phyloP scores from a whole-genome alignment of 495 filamentous ascomycete genomes.

The Penicillium robsamsonii region DNA sequence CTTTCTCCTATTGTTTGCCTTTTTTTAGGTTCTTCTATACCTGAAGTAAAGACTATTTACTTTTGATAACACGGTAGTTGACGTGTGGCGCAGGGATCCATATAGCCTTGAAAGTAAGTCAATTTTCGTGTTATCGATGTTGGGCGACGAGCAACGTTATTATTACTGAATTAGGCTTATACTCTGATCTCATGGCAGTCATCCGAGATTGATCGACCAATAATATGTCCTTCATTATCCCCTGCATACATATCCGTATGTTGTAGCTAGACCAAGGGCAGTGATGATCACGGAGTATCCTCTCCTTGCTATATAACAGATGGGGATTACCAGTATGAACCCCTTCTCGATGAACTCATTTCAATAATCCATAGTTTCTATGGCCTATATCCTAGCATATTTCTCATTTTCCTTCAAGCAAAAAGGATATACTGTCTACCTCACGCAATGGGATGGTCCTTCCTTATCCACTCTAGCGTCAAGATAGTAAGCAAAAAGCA shows the following conservation, averaged over 20 bases:
- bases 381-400: not conserved
- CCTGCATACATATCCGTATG: not conserved
- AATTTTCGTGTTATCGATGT: not conserved
- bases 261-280: not conserved
- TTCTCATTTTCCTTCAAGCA: not conserved
- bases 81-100: not conserved
- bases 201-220: not conserved
- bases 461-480: not conserved
- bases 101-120: not conserved
- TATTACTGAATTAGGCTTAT: not conserved
- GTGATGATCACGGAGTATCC: not conserved
- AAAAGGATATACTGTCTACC: not conserved
- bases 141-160: not conserved
- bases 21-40: no score
- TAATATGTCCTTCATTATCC: not conserved
- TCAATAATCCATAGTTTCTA: not conserved
- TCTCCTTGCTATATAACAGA: not conserved
- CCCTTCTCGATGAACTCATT: not conserved
- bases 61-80: no score
- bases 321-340: not conserved
- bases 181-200: not conserved
- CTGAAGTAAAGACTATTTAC: no score
- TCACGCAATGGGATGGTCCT: not conserved
- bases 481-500: not conserved
- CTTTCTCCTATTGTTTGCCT: no score